Percentiles rank a stretch among this genome's conserved stretches.
Evolutionary conservation across 2,329 filamentous ascomycete species (phyloP).

Genomic region (Drechslerella coelobrocha): DNA sequence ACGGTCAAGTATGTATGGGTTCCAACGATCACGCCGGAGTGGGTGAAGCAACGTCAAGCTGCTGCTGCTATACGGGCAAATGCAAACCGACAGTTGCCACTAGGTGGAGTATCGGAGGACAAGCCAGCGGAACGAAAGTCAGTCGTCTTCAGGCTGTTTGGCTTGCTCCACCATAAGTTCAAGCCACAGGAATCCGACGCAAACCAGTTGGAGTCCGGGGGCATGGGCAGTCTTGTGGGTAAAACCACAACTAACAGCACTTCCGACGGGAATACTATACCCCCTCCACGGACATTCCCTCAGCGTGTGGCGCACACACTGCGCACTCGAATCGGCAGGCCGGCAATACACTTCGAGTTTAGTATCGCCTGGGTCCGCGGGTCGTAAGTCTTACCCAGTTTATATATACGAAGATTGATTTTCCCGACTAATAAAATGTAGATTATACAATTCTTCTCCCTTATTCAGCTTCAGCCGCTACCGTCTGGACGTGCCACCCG

Average conservation of each 20-base stretch:
- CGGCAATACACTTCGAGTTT: constrained; percentile 24
- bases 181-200: no score
- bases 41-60: constrained; percentile 10
- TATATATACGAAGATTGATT: no score
- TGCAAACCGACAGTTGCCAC: no score
- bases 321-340: constrained; percentile 10
- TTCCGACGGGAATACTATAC: not conserved
- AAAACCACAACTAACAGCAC: no score
- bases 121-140: no score
- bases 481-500: constrained; percentile 9
- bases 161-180: no score
- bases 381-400: constrained; percentile 26
- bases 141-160: no score
- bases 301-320: not conserved
- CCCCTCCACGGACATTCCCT: not conserved
- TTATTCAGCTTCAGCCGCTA: constrained; percentile 11
- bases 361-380: constrained; percentile 32
- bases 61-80: not conserved
- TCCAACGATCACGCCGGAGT: constrained; percentile 28
- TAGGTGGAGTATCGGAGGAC: no score
- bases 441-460: constrained; percentile 15
- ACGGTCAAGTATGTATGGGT: constrained; percentile 17
- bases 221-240: no score
- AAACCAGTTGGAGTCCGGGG: not conserved
- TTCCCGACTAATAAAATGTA: no score